Evolutionary conservation across 2,329 filamentous ascomycete species (phyloP), one percentile per base, ranked within the genome.

Genomic region (Gaeumannomyces sp.): DNA sequence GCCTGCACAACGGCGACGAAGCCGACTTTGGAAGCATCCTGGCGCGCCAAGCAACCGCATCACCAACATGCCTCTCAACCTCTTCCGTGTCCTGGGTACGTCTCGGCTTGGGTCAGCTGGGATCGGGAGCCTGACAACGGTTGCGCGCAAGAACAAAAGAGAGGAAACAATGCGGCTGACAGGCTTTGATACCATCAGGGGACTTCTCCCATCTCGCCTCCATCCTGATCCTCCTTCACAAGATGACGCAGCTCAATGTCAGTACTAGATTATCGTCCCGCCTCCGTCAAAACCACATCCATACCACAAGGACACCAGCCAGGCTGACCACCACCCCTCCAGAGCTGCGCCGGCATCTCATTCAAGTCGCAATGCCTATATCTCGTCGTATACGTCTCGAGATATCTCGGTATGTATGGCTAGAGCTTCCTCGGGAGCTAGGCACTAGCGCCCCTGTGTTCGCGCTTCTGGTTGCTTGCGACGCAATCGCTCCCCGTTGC

Each of bases 321-420:
- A 50, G 60, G 60, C 68, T 70, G 61, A 71, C 68, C 38, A 63
- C 29, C 27, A 16, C 68, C 71, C 62, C 70, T 64, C n/a, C 75
- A 97, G 94, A 97, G 93, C 83, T 97, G 93, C 76, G 89, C 94
- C 58, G 95, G 95, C 72, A 94, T 99, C 78, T 99, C 95, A 22
- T 98, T 99, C 85, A 99, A 99, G 78, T 97, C 94, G 67, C 95
- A 99, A 84, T 92, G 89, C 62, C 85, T 99, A 65, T 99, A 99
- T 79, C 83, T 98, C 70, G 81, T 97, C 59, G 95, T 99, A 72
- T 99, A 99, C 78, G 76, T 96, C 59, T 96, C 93, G 68, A 87
- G 95, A 74, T 99, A 99, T 78, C 85, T 99, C 68, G 90, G 90
- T 92, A 80, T 65, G 77, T 53, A 11, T 8, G 22, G 19, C 45